These are phyloP conservation scores for Silybum marianum DNA, from an alignment of 129 eudicot genomes.

Conservation along the genomic window DNA sequence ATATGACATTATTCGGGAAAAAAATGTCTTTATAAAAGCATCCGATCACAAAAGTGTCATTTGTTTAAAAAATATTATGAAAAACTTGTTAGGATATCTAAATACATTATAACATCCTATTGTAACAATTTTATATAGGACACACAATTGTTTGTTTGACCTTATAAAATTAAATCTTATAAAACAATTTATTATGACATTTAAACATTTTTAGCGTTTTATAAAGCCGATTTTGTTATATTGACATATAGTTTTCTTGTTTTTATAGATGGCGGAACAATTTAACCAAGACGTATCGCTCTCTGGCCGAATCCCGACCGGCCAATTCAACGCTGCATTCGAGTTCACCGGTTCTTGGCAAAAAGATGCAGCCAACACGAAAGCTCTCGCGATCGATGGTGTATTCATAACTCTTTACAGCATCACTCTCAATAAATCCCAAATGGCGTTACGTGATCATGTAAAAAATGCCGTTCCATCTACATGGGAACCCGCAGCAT, in stretches of 20 bases:
- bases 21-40: no score
- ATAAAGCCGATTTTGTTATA: not conserved
- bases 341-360: conserved; percentile 70
- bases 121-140: no score
- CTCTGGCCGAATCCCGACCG: conserved; percentile 72
- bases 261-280: conserved; percentile 67
- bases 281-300: conserved; percentile 69
- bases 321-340: conserved; percentile 76
- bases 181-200: not conserved
- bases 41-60: no score
- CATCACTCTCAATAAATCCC: conserved; percentile 66
- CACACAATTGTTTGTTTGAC: not conserved
- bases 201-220: not conserved
- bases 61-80: no score
- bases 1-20: no score
- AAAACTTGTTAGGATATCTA: not conserved
- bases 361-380: conserved; percentile 73
- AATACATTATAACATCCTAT: not conserved
- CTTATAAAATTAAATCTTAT: not conserved
- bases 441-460: conserved; percentile 53
- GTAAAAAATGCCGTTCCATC: conserved; percentile 72
- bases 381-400: conserved; percentile 68
- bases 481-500: conserved; percentile 76
- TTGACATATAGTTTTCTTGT: conserved; percentile 10
- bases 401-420: conserved; percentile 61